Base-by-base conservation (phyloP, 495 filamentous ascomycete species). In the Podospora tetraspora region DNA sequence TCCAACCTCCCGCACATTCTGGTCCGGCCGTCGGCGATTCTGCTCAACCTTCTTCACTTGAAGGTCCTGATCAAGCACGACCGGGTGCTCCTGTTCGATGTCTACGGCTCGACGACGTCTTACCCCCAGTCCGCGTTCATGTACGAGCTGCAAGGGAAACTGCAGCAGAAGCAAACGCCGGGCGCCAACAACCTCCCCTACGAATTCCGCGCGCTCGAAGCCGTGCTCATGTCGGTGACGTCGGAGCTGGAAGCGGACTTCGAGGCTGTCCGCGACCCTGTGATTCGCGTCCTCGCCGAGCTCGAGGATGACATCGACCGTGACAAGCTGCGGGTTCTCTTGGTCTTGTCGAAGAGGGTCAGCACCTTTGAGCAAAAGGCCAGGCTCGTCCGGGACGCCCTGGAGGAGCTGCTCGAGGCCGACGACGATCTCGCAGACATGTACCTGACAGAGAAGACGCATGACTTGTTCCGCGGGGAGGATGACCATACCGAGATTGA, bases 361-460 rank as follows among this genome's bases (percentile, higher is more conserved):
- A 95, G 93, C 77, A 96, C 94, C 8, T 99, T 99, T 74, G 95
- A 97, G 77, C 95, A 97, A 73, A 98, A 97, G 76, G 94, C 95
- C 12, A 91, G 93, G 64, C 82, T 99, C 11, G 96, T 99, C 56
- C 88, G 95, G 57, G 95, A 99, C 74, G 91, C 95, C 27, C 93
- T 99, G 57, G 93, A 97, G 69, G 96, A 99, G 79, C 79, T 99
- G 6, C 83, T 99, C n/a, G 95, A 99, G 77, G 95, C 96, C 9
- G 95, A 99, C 74, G 95, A 99, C 76, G 95, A 99, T 76, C 82
- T 99, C 30, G 89, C 93, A 21, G 85, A 91, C 69, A 98, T 99
- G 95, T 99, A 99, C 73, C 79, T 99, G 68, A 91, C 89, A 0
- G 95, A 97, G 79, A 91, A 97, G 73, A 82, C 86, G 9, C 87